phyloP scores from a whole-genome alignment of 371 early-diverging fungal species.

The Zychaea mexicana region DNA sequence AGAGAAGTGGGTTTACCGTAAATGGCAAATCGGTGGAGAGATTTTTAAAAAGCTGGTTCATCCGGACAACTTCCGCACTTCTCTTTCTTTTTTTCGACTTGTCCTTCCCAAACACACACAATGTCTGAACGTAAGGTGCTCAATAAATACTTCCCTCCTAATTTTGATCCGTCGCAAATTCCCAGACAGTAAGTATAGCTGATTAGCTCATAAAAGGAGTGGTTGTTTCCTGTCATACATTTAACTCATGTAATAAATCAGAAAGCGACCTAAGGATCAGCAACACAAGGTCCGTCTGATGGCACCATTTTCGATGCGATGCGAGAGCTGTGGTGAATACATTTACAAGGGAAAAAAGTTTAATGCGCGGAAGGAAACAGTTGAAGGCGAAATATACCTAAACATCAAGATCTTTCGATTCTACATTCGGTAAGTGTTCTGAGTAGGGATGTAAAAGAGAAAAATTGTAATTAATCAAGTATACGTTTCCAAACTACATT shows the following conservation, averaged over 20 bases:
- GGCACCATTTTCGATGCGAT: slow-evolving; percentile 98
- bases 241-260: slow-evolving; percentile 7
- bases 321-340: slow-evolving; percentile 94
- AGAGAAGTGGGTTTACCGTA: too few relatives aligned
- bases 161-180: slow-evolving; percentile 84
- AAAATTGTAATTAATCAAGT: too few relatives aligned
- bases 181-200: slow-evolving; percentile 42
- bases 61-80: not conserved
- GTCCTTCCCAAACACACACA: slow-evolving; percentile 7
- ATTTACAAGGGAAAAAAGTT: slow-evolving; percentile 97
- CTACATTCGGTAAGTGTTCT: slow-evolving; percentile 71
- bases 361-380: slow-evolving; percentile 93
- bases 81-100: not conserved
- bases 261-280: slow-evolving; percentile 77
- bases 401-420: slow-evolving; percentile 92
- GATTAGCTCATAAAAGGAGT: slow-evolving; percentile 51
- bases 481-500: too few relatives aligned
- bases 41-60: too few relatives aligned
- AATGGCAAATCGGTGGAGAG: too few relatives aligned
- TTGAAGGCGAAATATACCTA: slow-evolving; percentile 83
- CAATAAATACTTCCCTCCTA: slow-evolving; percentile 95
- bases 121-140: slow-evolving; percentile 88
- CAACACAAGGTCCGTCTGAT: slow-evolving; percentile 95
- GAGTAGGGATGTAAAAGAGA: too few relatives aligned
- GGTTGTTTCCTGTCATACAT: too few relatives aligned